These are phyloP conservation scores for Colletotrichum abscissum DNA, from an alignment of 2,329 filamentous ascomycete species.

Conservation along the genomic window DNA sequence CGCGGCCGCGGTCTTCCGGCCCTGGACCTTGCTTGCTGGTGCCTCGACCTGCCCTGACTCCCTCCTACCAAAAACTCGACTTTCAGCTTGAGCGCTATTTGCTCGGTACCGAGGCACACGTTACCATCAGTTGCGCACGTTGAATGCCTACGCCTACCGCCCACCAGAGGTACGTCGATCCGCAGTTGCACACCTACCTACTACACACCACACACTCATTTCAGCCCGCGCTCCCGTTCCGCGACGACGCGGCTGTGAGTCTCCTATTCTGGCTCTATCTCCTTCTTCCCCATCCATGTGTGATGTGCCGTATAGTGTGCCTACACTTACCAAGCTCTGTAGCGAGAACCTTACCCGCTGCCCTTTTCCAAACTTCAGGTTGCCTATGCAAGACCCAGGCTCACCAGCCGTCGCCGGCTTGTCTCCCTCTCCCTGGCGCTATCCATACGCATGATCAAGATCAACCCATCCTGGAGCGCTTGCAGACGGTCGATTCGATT, in stretches of 20 bases:
- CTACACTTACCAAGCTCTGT: conserved; percentile 12
- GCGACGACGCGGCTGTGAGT: conserved; percentile 22
- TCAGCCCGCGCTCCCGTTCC: conserved; percentile 30
- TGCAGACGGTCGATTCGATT: conserved; percentile 11
- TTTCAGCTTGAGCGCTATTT: background rate
- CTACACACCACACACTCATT: background rate
- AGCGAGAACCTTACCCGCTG: conserved; percentile 7
- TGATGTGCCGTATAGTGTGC: background rate
- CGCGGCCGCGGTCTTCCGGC: conserved; percentile 28
- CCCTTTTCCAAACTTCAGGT: conserved; percentile 30
- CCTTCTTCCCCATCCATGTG: conserved; percentile 17
- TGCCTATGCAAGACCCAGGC: conserved; percentile 26
- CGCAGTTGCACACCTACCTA: background rate
- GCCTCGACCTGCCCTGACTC: background rate
- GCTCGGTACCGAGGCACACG: conserved; percentile 31
- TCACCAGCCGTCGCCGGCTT: conserved; percentile 14
- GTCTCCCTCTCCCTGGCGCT: conserved; percentile 8
- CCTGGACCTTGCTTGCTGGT: conserved; percentile 25
- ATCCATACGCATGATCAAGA: conserved; percentile 11
- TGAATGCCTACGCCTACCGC: no score
- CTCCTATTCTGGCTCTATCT: conserved; percentile 31
- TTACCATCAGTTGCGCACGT: background rate
- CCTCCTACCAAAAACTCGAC: background rate
- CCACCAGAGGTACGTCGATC: background rate
- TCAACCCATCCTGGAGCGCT: conserved; percentile 10